Base-by-base conservation (phyloP, 495 filamentous ascomycete genomes). In the Lichina pygmaea region DNA sequence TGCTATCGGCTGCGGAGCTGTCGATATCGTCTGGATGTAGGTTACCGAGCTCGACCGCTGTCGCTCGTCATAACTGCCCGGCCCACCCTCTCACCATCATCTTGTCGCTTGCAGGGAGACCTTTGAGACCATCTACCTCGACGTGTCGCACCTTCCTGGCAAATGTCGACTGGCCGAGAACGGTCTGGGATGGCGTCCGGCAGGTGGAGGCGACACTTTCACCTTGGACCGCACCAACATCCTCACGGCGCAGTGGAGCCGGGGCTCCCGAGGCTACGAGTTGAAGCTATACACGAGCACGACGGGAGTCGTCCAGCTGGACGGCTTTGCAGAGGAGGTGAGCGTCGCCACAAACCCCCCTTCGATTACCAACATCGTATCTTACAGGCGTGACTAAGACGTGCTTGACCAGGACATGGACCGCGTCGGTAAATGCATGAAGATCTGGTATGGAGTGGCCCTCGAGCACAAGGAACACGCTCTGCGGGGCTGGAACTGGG, bases 401-500 rank as follows among this genome's bases (percentile, higher is more conserved):
- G 12, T 8, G 6, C 16, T 15, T 46, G 12, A 31, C 9, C 54
- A 93, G 81, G 86, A 94, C 56, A 78, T 80, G 48, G 91, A 95
- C 43, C 78, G 91, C 42, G 57, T 94, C 37, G 70, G 65, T 60
- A 93, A 93, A 55, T 70, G 82, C 49, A 89, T 99, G 67, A 94
- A 92, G 60, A 73, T 79, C 51, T 95, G 85, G 78, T 99, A 95
- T 61, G 85, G 81, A 56, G 72, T 86, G 55, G 91, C 78, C 56
- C 65, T 99, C 44, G 86, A 94, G 52, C 77, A 73, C 54, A 78
- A 80, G 58, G 91, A 95, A 58, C 89, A 95, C 58, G 81, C 86
- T 6, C 66, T 99, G 41, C 79, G 89, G 50, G 91, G 91, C 36
- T 99, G 91, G 91, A 99, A 95, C 57, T 99, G 91, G 91, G 91